Evolutionary conservation across 768 basidiomycete species (phyloP).

Genomic region (Suillus subalutaceus): DNA sequence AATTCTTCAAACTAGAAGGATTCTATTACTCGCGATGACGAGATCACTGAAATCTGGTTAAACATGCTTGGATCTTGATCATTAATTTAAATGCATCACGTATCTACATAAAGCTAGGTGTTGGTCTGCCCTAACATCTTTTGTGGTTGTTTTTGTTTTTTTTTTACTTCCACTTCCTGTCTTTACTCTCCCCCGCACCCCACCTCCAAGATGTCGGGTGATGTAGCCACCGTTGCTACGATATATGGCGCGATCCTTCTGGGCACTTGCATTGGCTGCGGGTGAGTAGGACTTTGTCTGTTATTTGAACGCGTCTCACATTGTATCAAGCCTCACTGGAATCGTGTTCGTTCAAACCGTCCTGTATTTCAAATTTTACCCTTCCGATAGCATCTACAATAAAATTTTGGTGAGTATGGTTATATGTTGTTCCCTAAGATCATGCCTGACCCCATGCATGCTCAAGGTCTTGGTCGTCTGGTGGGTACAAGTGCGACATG

Average conservation of each 20-base stretch:
- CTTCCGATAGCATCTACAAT: slow-evolving; percentile 27
- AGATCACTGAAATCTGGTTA: neutral
- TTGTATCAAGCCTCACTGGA: slow-evolving; percentile 28
- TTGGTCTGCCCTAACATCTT: neutral
- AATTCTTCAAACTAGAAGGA: slow-evolving; percentile 5
- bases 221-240: slow-evolving; percentile 34
- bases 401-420: slow-evolving; percentile 28
- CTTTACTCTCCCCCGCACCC: slow-evolving; percentile 21
- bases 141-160: slow-evolving; percentile 13
- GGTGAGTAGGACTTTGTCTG: slow-evolving; percentile 17
- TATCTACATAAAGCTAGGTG: slow-evolving; percentile 28
- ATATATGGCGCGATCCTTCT: slow-evolving; percentile 34
- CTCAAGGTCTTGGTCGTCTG: slow-evolving; percentile 32
- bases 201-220: slow-evolving; percentile 22
- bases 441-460: neutral
- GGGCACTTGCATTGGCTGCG: slow-evolving; percentile 34
- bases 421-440: neutral
- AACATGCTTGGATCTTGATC: slow-evolving; percentile 14
- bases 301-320: slow-evolving; percentile 1
- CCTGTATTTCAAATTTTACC: slow-evolving; percentile 35
- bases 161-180: slow-evolving; percentile 32
- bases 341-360: slow-evolving; percentile 35
- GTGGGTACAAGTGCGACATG: neutral
- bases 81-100: slow-evolving; percentile 36
- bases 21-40: neutral